These are phyloP conservation scores for Cochlearia excelsa DNA, from an alignment of 345 rosid species.

Conservation along the genomic window DNA sequence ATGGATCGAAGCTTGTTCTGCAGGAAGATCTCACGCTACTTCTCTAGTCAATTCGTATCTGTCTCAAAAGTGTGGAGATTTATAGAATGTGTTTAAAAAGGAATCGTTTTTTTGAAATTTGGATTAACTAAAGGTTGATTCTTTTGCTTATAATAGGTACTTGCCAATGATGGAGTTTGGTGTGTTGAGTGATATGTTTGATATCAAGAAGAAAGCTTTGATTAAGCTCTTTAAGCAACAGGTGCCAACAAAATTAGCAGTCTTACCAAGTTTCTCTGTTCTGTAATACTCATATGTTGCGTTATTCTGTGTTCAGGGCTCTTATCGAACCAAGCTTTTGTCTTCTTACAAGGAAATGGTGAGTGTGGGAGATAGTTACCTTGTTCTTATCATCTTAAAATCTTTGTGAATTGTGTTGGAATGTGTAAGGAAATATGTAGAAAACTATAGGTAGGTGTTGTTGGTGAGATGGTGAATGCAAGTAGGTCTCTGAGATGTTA, in stretches of 20 bases:
- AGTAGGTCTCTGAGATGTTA: conserved; percentile 68
- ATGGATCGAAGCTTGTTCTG: conserved; percentile 59
- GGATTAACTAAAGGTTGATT: neutral
- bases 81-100: neutral
- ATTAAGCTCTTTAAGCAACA: conserved; percentile 65
- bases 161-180: conserved; percentile 80
- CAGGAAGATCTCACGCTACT: conserved; percentile 69
- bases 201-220: conserved; percentile 66
- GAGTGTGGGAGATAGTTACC: conserved; percentile 26
- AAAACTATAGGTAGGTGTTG: conserved; percentile 49
- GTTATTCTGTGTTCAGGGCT: conserved; percentile 46
- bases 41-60: conserved; percentile 72
- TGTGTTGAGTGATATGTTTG: conserved; percentile 58
- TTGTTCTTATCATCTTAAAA: neutral
- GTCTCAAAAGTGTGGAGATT: conserved; percentile 49
- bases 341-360: conserved; percentile 81
- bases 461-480: conserved; percentile 55
- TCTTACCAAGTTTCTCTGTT: neutral
- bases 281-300: conserved; percentile 1
- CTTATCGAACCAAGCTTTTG: conserved; percentile 47
- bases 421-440: conserved; percentile 12
- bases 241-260: conserved; percentile 30
- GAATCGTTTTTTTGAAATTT: neutral
- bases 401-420: conserved; percentile 11
- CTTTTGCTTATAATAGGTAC: conserved; percentile 42